Conservation (phyloP, 2,329 filamentous ascomycete genomes). For the Penicillium fuscoglaucum region DNA sequence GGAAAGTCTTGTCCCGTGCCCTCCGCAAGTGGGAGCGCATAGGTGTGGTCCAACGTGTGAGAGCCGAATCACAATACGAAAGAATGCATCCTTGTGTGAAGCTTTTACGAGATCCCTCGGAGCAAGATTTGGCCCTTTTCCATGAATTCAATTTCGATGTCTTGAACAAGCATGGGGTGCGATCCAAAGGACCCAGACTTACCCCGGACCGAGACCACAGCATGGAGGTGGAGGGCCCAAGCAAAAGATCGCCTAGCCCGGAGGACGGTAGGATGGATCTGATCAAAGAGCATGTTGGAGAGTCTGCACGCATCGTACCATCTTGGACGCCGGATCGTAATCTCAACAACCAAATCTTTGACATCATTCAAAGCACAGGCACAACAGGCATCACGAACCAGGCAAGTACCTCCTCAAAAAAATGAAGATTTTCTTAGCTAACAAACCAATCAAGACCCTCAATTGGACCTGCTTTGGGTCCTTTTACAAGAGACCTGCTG, state of each 20-base stretch:
- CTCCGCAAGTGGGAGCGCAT: slow-evolving; percentile 48
- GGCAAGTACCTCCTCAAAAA: slow-evolving; percentile 27
- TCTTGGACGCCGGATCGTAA: slow-evolving; percentile 57
- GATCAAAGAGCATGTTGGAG: slow-evolving; percentile 28
- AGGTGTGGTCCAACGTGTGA: slow-evolving; percentile 48
- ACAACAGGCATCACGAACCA: slow-evolving; percentile 52
- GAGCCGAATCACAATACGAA: slow-evolving; percentile 45
- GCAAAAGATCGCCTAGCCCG: slow-evolving; percentile 7
- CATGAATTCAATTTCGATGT: slow-evolving; percentile 37
- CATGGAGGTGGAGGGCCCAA: slow-evolving; percentile 30
- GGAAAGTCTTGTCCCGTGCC: slow-evolving; percentile 44
- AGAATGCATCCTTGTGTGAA: slow-evolving; percentile 46
- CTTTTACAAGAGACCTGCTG: slow-evolving; percentile 57
- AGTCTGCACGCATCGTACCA: slow-evolving; percentile 45
- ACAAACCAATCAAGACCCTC: slow-evolving; percentile 35
- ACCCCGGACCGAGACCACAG: slow-evolving; percentile 25
- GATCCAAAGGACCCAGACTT: slow-evolving; percentile 9
- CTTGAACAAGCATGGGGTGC: slow-evolving; percentile 27
- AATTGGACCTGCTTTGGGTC: slow-evolving; percentile 48
- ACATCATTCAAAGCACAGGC: slow-evolving; percentile 50
- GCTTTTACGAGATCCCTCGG: slow-evolving; percentile 44
- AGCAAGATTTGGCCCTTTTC: slow-evolving; percentile 43
- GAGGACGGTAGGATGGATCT: slow-evolving; percentile 22
- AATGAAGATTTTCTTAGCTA: not conserved
- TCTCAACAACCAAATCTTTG: slow-evolving; percentile 54